Evolutionary conservation across 2,329 filamentous ascomycete species (phyloP).

Genomic region (Colletotrichum sp.): DNA sequence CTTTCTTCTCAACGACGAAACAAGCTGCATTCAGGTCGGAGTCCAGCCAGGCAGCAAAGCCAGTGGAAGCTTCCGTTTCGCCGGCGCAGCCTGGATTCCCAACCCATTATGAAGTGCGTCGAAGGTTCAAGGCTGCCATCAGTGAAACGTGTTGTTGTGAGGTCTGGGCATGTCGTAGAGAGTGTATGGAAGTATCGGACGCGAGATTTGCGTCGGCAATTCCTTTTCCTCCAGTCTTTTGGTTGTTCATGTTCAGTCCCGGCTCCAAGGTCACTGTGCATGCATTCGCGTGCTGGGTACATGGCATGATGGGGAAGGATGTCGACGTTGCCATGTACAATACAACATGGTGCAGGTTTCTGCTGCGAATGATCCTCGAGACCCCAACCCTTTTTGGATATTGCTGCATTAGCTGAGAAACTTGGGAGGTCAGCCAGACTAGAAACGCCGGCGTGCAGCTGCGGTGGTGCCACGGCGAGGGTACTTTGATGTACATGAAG

Average conservation of each 20-base stretch:
- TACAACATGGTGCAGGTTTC: not conserved
- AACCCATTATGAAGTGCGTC: not conserved
- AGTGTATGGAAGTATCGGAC: not conserved
- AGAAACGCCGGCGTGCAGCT: conserved; percentile 3
- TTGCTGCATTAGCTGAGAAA: conserved; percentile 14
- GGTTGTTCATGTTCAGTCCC: not conserved
- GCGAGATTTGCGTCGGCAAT: not conserved
- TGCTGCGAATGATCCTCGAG: conserved; percentile 1
- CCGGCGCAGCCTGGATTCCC: not conserved
- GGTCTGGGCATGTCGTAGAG: not conserved
- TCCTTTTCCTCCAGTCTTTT: not conserved
- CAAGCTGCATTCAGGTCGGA: not conserved
- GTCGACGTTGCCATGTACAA: not conserved
- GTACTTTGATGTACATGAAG: conserved; percentile 7
- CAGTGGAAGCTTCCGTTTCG: not conserved
- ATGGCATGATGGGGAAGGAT: not conserved
- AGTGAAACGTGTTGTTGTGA: not conserved
- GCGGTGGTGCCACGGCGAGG: not conserved
- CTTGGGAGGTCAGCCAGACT: conserved; percentile 10
- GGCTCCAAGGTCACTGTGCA: not conserved
- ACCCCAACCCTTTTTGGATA: conserved; percentile 2
- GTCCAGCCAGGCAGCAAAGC: not conserved
- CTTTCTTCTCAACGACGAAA: not conserved
- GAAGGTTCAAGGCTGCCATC: not conserved
- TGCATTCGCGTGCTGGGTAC: not conserved